These are phyloP conservation scores for Cyclotella baltica DNA, from an alignment of 108 stramenopile species.

Conservation along the genomic window DNA sequence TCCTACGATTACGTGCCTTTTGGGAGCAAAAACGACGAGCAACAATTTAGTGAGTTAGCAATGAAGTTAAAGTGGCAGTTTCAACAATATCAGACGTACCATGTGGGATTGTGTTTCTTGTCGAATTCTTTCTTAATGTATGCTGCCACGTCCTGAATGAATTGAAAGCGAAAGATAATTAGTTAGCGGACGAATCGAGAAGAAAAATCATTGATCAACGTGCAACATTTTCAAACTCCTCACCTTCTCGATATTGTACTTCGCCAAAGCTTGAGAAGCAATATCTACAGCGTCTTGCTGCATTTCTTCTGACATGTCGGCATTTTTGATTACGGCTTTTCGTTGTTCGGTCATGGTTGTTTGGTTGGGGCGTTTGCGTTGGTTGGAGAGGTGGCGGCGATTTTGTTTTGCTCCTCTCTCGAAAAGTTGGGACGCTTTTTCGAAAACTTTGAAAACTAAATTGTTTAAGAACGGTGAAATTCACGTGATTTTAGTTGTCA, in stretches of 20 bases:
- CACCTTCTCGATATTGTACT: conserved; percentile 99
- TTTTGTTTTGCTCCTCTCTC: no score
- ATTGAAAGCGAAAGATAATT: conserved; percentile 10
- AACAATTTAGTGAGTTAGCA: neutral
- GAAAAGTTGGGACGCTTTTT: no score
- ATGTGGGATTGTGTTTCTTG: conserved; percentile 98
- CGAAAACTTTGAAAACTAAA: no score
- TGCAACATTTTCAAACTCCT: conserved; percentile 7
- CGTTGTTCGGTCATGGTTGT: conserved; percentile 87
- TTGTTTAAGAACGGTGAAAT: no score
- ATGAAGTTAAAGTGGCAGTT: conserved; percentile 6
- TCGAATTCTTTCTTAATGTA: conserved; percentile 99
- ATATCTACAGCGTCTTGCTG: conserved; percentile 99
- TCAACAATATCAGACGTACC: conserved; percentile 67
- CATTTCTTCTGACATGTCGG: conserved; percentile 99
- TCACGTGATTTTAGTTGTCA: no score
- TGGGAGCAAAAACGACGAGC: neutral
- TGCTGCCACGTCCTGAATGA: conserved; percentile 95
- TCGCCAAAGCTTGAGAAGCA: conserved; percentile 98
- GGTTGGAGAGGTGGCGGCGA: no score
- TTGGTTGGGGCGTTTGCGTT: no score
- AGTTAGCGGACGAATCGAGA: neutral
- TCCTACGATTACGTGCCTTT: conserved; percentile 90
- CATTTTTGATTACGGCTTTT: conserved; percentile 99
- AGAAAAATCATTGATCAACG: neutral